Evolutionary conservation across 2,329 filamentous ascomycete genomes (phyloP), one percentile per base, ranked within the genome.

Genomic region (Fusarium napiforme): DNA sequence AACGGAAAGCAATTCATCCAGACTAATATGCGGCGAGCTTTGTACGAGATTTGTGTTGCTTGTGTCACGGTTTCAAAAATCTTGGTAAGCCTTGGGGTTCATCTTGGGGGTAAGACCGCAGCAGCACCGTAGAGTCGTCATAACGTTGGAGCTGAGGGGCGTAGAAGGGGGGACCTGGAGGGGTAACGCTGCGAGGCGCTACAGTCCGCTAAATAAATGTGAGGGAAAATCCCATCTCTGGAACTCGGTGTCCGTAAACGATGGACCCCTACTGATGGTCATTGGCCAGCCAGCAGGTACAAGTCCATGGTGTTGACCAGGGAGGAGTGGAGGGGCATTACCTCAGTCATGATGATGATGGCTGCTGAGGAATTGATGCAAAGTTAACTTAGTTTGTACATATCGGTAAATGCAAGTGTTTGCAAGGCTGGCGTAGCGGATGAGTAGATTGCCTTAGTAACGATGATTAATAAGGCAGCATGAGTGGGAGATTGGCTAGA

Each of bases 211-310:
- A 63, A 68, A 53, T 40, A 46, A 55, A 58, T 67, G 67, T 58
- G 60, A 64, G 71, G 63, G 56, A 68, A 67, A 59, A 70, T 55
- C 42, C 23, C 56, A 39, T 60, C 60, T 64, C 75, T 78, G 75
- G 75, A 77, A 77, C 72, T 78, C 64, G 74, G 75, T 74, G 64
- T 73, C 76, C 76, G 74, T 71, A 59, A 67, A 60, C 65, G 67
- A 71, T 66, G 60, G 72, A 75, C 74, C 74, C 72, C 56, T 74
- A 67, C 60, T 46, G 47, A 52, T 53, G 39, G 42, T 23, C 59
- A 57, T 64, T 71, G 60, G 45, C 64, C 69, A 69, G 64, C 61
- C 26, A 60, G 40, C 52, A 47, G 19, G 7, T 36, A 30, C 26
- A 30, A 30, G 40, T 34, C 45, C 60, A 52, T 34, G 53, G 42